A percentile compares a stretch with the other conserved stretches of the same genome.
Conservation (phyloP, 768 basidiomycete species). For the Podaxis carcinomalis region DNA sequence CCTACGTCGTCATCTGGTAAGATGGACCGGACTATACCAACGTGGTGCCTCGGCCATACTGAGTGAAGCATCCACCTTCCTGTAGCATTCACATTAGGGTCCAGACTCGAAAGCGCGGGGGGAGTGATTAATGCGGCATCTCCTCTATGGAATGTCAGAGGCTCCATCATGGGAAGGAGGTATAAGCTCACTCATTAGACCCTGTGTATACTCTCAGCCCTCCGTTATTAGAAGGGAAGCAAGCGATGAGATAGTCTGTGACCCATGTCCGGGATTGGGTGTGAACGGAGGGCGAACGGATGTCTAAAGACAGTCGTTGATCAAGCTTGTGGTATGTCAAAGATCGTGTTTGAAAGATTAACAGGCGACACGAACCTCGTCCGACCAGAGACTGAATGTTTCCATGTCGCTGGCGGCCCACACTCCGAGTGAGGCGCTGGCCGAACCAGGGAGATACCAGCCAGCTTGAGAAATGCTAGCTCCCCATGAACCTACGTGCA, state of each 20-base stretch:
- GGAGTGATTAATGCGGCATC: conserved; percentile 51
- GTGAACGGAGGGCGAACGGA: conserved; percentile 62
- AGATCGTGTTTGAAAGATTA: background rate
- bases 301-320: conserved; percentile 49
- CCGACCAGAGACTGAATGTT: conserved; percentile 81
- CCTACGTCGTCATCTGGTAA: conserved; percentile 52
- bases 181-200: conserved; percentile 60
- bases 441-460: conserved; percentile 31
- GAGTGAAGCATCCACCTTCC: conserved; percentile 46
- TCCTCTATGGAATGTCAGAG: conserved; percentile 35
- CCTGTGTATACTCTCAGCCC: conserved; percentile 58
- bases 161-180: background rate
- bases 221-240: conserved; percentile 30
- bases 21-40: conserved; percentile 53
- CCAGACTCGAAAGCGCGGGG: background rate
- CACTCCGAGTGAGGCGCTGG: conserved; percentile 26
- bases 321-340: conserved; percentile 46
- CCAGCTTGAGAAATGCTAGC: conserved; percentile 76
- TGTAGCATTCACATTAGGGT: conserved; percentile 29
- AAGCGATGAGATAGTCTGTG: conserved; percentile 72
- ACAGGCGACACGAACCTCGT: conserved; percentile 43
- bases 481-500: conserved; percentile 83
- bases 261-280: conserved; percentile 58
- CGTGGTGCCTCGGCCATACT: conserved; percentile 52
- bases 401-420: conserved; percentile 97